Base-by-base conservation (phyloP, 1,284 basidiomycete species). In the Xerocomus minutiporus region DNA sequence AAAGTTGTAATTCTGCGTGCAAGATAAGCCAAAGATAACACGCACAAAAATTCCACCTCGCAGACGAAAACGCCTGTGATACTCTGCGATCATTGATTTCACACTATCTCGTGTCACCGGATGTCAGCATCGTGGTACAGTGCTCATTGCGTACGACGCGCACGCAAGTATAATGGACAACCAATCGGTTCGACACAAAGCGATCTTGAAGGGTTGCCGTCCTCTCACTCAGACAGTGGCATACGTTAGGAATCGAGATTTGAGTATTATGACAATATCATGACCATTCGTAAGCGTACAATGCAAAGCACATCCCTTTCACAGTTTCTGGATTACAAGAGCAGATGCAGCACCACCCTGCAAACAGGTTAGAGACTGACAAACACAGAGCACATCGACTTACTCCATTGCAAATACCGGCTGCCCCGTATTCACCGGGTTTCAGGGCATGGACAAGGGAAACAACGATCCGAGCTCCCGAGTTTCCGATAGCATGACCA, bases 391-490 rank as follows among this genome's bases (percentile, higher is more conserved):
- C 15, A 41, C 32, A 32, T 51, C 28, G 12, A 78, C 91, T 69
- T 72, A 92, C 91, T 60, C 95, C 95, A 71, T 99, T 99, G 83
- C 97, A 99, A 63, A 99, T 90, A 73, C 90, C 95, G 31, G 96
- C 97, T 53, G 92, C 92, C 65, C 97, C 97, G 67, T 96, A 97
- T 76, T 99, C 81, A 48, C 97, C 97, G n/a, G 86, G 74, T 79
- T 97, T 88, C 60, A 99, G 82, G 11, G 88, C 84, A 70, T 99
- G 96, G 8, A 92, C 79, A 34, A 99, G 82, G 9, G 96, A 93
- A 44, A 99, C 96, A 52, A 99, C 80, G 73, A 99, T 99, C 52
- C 97, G 85, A 48, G 91, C 83, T 38, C 97, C 97, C 40, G 93
- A 97, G 72, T 91, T 96, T 52, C 96, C 96, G 70, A 98, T 93